Base-by-base conservation (phyloP, 1,139 yeast genomes). In the Pichia sp. region DNA sequence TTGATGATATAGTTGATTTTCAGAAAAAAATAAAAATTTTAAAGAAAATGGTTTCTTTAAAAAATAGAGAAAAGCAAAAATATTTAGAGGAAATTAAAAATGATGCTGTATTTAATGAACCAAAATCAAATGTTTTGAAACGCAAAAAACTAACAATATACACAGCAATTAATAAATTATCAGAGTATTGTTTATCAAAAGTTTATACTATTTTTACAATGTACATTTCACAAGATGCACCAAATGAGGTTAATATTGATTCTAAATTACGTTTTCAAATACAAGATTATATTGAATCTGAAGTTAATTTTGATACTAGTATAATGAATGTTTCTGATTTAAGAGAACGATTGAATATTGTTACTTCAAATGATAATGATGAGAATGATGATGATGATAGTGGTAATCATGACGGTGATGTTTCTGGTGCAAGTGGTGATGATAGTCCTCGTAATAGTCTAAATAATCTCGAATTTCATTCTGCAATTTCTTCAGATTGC, bases 221-320 rank as follows among this genome's bases (percentile, higher is more conserved):
- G 0, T 88, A 80, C 62, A 72, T 90, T 47, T 77, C 85, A n/a
- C 68, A 74, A 14, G 87, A 85, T 28, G 80, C 96, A 0, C 87
- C 95, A 0, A 80, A 74, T 56, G 84, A 83, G 55, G 71, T 89
- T 48, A 90, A 90, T 60, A 81, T 90, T 49, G 85, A 84, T 57
- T 85, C 81, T 56, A 65, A 64, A 13, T 66, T 86, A 47, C 74
- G 86, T 52, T 73, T 70, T 22, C 67, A 73, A 39, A 75, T 87
- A 39, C 71, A 79, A 1, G 60, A 64, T 7, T 45, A 50, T 22
- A 47, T 57, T 31, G 44, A 49, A 30, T 18, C 36, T 7, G 30
- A 50, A 31, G 52, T 39, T 22, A 34, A 22, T 9, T 47, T 54
- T 48, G 49, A 50, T 33, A 19, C 47, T 3, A 34, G 43, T 9